Conservation (phyloP, 768 basidiomycete genomes). For the Cystobasidium onofrii region DNA sequence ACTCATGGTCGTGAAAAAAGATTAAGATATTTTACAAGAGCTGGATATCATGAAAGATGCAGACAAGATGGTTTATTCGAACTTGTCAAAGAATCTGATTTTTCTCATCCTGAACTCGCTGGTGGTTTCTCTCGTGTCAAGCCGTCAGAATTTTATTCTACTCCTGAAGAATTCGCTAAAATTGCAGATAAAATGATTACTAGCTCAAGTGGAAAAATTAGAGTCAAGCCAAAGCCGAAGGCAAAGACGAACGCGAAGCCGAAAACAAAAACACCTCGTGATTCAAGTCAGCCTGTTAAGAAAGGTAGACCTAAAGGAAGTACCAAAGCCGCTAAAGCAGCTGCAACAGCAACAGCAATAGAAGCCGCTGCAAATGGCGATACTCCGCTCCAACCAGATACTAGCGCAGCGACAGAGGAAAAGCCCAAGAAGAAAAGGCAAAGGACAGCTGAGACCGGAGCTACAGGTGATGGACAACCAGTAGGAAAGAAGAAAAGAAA, state of each 20-base stretch:
- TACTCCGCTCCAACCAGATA: not conserved
- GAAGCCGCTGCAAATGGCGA: not conserved
- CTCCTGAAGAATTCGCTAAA: conserved; percentile 20
- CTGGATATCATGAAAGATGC: conserved; percentile 60
- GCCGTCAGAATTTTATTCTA: not conserved
- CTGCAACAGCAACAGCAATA: not conserved
- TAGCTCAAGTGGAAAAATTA: not conserved
- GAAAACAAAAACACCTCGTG: not conserved
- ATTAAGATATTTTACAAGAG: conserved; percentile 69
- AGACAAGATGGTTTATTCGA: conserved; percentile 51
- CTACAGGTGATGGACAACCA: not conserved
- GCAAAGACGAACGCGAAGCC: not conserved
- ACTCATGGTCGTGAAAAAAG: conserved; percentile 76
- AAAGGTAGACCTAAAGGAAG: not conserved
- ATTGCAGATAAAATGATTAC: not conserved
- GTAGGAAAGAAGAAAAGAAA: conserved; percentile 22
- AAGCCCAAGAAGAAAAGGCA: not conserved
- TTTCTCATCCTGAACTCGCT: not conserved
- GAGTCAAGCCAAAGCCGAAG: not conserved
- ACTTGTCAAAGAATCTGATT: not conserved
- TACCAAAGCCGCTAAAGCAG: not conserved
- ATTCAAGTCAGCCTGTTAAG: not conserved
- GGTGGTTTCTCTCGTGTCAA: not conserved
- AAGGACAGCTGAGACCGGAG: too few relatives aligned
- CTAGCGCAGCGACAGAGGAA: not conserved